Conservation (phyloP, 768 basidiomycete genomes). For the Calocybe indica region DNA sequence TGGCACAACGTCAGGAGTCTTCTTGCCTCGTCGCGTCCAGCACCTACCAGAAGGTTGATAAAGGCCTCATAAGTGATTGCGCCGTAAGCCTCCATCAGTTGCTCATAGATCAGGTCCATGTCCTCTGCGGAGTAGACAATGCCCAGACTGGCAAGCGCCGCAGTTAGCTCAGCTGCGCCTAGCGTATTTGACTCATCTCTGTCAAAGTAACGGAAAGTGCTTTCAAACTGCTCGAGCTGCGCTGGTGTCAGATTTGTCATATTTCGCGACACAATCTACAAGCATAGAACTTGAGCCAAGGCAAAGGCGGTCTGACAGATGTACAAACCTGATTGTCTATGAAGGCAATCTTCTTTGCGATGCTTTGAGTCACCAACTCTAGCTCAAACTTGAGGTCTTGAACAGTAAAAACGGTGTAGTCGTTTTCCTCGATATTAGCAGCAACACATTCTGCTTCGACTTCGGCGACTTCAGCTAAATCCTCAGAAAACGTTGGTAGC, state of each 20-base stretch:
- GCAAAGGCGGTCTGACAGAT: neutral
- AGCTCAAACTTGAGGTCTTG: constrained; percentile 91
- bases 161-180: constrained; percentile 79
- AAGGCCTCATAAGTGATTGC: constrained; percentile 92
- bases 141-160: constrained; percentile 89
- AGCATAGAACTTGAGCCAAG: constrained; percentile 4
- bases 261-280: constrained; percentile 86
- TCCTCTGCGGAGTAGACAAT: constrained; percentile 93
- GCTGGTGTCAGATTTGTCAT: constrained; percentile 94
- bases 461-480: constrained; percentile 45
- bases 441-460: constrained; percentile 74
- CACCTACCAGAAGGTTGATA: constrained; percentile 79
- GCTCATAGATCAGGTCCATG: constrained; percentile 75
- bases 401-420: constrained; percentile 85
- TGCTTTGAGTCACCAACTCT: constrained; percentile 71
- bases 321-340: constrained; percentile 85
- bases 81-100: constrained; percentile 76
- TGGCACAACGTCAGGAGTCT: constrained; percentile 19
- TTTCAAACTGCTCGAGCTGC: constrained; percentile 93
- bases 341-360: constrained; percentile 89
- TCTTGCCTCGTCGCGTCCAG: neutral
- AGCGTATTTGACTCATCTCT: constrained; percentile 89
- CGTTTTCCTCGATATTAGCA: constrained; percentile 96
- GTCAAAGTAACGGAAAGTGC: constrained; percentile 97
- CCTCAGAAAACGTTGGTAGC: constrained; percentile 58